A percentile compares a stretch with the other conserved stretches of the same genome.
phyloP scores from a whole-genome alignment of 345 rosid genomes.

The Durio zibethinus region DNA sequence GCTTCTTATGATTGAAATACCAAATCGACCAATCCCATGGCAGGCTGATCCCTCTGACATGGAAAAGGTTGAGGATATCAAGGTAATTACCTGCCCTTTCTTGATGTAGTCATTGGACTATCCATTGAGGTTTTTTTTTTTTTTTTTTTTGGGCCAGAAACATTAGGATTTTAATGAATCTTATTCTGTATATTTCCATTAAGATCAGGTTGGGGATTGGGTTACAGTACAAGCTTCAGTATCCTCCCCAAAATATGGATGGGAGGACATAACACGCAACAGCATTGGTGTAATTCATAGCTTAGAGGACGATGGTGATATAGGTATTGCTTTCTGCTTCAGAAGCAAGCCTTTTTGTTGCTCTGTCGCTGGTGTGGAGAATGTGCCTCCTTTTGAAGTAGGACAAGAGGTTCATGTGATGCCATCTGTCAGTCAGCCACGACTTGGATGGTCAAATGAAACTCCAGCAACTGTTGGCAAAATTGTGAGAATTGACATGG shows the following conservation, averaged over 20 bases:
- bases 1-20: slow-evolving; percentile 86
- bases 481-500: slow-evolving; percentile 86
- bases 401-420: slow-evolving; percentile 83
- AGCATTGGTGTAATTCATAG: slow-evolving; percentile 89
- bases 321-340: slow-evolving; percentile 91
- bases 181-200: slow-evolving; percentile 12
- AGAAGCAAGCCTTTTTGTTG: slow-evolving; percentile 86
- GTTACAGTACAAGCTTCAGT: slow-evolving; percentile 91
- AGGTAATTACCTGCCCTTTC: slow-evolving; percentile 45
- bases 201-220: slow-evolving; percentile 91
- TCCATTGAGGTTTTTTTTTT: background rate
- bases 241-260: slow-evolving; percentile 93
- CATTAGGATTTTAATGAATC: background rate
- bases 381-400: slow-evolving; percentile 78
- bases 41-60: slow-evolving; percentile 99
- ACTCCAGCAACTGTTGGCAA: slow-evolving; percentile 89
- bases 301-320: slow-evolving; percentile 93
- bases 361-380: slow-evolving; percentile 90
- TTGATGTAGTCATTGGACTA: background rate
- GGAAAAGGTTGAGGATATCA: slow-evolving; percentile 93
- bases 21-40: slow-evolving; percentile 90
- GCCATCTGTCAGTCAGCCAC: slow-evolving; percentile 78
- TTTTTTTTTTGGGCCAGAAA: background rate
- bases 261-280: slow-evolving; percentile 84
- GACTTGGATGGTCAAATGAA: slow-evolving; percentile 96